Base-by-base conservation (phyloP, 2,329 filamentous ascomycete species). In the Xylariomycetidae sp. region DNA sequence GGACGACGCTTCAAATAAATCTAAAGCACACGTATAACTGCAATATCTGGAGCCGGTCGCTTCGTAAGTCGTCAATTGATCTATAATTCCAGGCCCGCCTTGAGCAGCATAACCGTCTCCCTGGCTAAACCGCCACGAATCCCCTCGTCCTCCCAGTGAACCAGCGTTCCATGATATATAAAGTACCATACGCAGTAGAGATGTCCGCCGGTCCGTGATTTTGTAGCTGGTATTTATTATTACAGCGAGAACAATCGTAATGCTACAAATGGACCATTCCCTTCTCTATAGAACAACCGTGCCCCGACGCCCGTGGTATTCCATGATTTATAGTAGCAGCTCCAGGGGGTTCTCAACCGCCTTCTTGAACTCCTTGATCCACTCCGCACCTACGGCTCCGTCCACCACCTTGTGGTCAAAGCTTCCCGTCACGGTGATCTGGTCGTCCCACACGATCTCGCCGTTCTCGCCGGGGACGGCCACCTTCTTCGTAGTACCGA, bases 391-490 rank as follows among this genome's bases (percentile, higher is more conserved):
- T 38, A 96, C 85, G 25, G 89, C 92, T 45, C 92, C 92, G 60
- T 98, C 92, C 10, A 98, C 82, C 31, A 96, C 89, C 77, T 95
- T 95, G 80, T 98, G 92, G 72, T 98, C 92, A 62, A 98, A 98
- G 73, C 85, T 93, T 56, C 72, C 90, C 24, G 89, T 96, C 39
- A 98, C 82, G 42, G 85, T 78, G 56, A 98, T 95, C 74, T 96
- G 89, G 59, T 98, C 92, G 53, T 98, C 92, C 84, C 86, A 98
- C 63, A 86, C 86, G 29, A 95, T 70, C 65, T 92, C 89, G 38
- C 75, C 79, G n/a, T n/a, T n/a, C 72, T 93, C 85, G 25, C 77
- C 77, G 32, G 87, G 88, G 35, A 96, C 69, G 29, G 93, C 86
- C 34, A 96, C 90, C 82, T 96, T 96, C 69, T 85, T 85, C 52